Percentiles rank a stretch among this genome's conserved stretches.
Evolutionary conservation across 495 filamentous ascomycete genomes (phyloP).

Genomic region (Lepraria neglecta): DNA sequence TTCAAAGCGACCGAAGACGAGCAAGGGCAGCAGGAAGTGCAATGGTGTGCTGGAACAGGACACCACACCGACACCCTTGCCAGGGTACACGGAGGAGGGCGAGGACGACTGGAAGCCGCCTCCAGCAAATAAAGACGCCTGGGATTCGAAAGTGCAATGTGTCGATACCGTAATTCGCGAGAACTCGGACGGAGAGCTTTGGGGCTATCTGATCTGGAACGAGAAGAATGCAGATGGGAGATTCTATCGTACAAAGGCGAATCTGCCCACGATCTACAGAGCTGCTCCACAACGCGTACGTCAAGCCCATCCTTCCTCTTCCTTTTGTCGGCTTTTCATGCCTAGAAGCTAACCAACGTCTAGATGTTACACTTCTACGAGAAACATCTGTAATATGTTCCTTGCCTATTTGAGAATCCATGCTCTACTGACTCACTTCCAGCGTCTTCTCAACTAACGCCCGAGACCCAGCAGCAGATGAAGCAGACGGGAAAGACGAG

Average conservation of each 20-base stretch:
- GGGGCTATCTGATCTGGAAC: conserved; percentile 53
- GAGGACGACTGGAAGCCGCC: conserved; percentile 28
- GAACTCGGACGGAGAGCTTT: conserved; percentile 33
- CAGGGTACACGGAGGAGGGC: conserved; percentile 30
- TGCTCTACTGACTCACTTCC: neutral
- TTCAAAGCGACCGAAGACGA: conserved; percentile 19
- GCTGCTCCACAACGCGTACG: conserved; percentile 24
- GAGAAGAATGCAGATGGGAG: conserved; percentile 34
- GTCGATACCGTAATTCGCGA: conserved; percentile 55
- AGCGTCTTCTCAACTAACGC: conserved; percentile 23
- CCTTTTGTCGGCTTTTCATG: neutral
- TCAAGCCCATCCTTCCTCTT: neutral
- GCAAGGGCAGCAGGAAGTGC: conserved; percentile 26
- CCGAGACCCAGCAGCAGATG: conserved; percentile 8
- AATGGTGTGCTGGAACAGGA: conserved; percentile 33
- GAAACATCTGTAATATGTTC: conserved; percentile 26
- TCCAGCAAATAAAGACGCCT: conserved; percentile 31
- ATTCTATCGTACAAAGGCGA: conserved; percentile 28
- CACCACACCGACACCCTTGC: conserved; percentile 30
- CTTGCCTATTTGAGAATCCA: too few species aligned
- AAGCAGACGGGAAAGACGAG: conserved; percentile 3
- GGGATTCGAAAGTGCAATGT: conserved; percentile 50
- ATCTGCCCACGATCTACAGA: conserved; percentile 23
- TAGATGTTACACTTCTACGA: conserved; percentile 37
- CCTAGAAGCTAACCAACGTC: conserved; percentile 2